phyloP scores from a whole-genome alignment of 2,329 filamentous ascomycete genomes.

The Apiospora kogelbergensis region DNA sequence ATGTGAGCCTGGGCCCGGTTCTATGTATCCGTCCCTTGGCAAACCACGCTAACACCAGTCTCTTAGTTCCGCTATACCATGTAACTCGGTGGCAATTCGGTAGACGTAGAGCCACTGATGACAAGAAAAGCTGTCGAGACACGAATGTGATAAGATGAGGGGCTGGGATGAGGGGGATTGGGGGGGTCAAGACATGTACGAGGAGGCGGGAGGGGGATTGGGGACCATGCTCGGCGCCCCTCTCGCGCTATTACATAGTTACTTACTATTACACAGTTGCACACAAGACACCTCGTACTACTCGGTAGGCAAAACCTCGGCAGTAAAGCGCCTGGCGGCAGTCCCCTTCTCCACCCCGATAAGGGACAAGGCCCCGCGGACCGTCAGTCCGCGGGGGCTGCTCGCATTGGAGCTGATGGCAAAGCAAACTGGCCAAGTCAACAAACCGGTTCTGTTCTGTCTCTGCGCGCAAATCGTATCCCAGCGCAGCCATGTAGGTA shows the following conservation, averaged over 20 bases:
- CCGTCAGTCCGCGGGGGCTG: constrained; percentile 6
- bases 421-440: background rate
- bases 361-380: background rate
- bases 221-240: too few relatives aligned
- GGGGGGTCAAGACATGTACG: too few relatives aligned
- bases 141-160: background rate
- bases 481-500: background rate
- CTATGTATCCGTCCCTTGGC: too few relatives aligned
- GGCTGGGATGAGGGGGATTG: too few relatives aligned
- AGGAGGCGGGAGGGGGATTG: too few relatives aligned
- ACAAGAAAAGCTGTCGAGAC: background rate
- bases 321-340: background rate
- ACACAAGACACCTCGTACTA: too few relatives aligned
- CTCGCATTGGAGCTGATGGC: background rate
- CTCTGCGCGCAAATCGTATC: background rate
- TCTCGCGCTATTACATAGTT: too few relatives aligned
- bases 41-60: background rate
- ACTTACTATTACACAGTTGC: too few relatives aligned
- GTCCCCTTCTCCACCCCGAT: background rate
- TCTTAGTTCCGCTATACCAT: constrained; percentile 14
- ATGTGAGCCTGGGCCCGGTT: constrained; percentile 26
- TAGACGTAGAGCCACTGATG: background rate
- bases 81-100: background rate
- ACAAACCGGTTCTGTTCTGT: background rate
- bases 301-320: background rate